Evolutionary conservation across 768 basidiomycete species (phyloP).

Genomic region (Phanerodontia chrysosporium): DNA sequence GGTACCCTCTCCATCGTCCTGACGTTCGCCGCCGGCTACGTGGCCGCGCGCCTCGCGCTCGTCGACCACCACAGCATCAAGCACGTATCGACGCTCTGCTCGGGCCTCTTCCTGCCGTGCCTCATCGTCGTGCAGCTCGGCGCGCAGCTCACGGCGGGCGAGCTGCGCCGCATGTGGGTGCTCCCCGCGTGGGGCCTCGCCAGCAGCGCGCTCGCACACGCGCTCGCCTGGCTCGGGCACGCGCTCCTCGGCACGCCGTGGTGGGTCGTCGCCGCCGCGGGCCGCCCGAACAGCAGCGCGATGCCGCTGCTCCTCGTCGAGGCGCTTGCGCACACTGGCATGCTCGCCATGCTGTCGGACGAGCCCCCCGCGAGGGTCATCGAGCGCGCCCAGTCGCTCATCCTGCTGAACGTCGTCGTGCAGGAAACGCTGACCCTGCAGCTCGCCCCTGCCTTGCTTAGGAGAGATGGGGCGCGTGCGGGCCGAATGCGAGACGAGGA

Average conservation of each 20-base stretch:
- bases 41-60: constrained; percentile 14
- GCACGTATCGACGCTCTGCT: constrained; percentile 22
- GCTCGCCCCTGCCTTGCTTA: constrained; percentile 21
- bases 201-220: constrained; percentile 23
- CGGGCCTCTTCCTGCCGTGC: constrained; percentile 26
- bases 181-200: constrained; percentile 25
- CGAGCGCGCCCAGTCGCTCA: constrained; percentile 22
- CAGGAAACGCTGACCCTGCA: constrained; percentile 27
- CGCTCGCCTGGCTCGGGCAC: constrained; percentile 22
- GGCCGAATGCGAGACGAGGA: too few species aligned
- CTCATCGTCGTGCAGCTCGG: constrained; percentile 28
- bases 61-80: constrained; percentile 22
- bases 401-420: constrained; percentile 26
- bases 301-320: constrained; percentile 26
- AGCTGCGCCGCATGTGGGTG: constrained; percentile 21
- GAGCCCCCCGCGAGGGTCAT: constrained; percentile 14
- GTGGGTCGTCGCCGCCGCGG: constrained; percentile 28
- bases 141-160: constrained; percentile 20
- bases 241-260: constrained; percentile 18
- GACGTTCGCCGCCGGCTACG: constrained; percentile 24
- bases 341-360: constrained; percentile 18
- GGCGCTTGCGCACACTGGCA: constrained; percentile 21
- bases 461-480: constrained; percentile 9
- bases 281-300: constrained; percentile 25
- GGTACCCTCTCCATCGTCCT: constrained; percentile 26